Conservation (phyloP, 495 filamentous ascomycete genomes). For the Podospora pseudocomata region DNA sequence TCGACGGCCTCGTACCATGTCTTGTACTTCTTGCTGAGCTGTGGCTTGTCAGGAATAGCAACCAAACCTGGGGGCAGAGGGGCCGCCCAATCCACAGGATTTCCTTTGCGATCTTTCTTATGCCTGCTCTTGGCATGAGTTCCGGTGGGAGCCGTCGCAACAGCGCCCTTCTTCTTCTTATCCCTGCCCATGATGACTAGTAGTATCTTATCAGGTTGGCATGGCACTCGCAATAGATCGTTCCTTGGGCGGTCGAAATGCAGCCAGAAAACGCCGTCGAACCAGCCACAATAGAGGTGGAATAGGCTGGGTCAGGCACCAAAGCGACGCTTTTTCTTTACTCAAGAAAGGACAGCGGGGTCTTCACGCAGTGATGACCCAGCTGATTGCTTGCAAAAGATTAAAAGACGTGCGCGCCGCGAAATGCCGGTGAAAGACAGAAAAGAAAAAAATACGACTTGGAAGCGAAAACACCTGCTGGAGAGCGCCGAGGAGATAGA, state of each 20-base stretch:
- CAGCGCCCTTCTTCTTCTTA: constrained; percentile 24
- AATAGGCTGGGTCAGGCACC: not conserved
- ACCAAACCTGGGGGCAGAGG: constrained; percentile 32
- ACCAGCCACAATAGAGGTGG: constrained; percentile 1
- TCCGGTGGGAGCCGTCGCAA: constrained; percentile 17
- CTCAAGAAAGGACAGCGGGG: not conserved
- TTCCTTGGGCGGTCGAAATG: not conserved
- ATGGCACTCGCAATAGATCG: not conserved
- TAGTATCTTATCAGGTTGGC: not conserved
- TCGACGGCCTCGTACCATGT: constrained; percentile 54
- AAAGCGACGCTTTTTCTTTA: not conserved
- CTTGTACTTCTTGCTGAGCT: constrained; percentile 46
- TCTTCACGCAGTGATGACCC: not conserved
- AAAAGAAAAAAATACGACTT: not conserved
- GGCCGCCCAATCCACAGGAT: constrained; percentile 30
- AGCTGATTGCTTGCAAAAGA: not conserved
- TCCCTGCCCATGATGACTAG: constrained; percentile 31
- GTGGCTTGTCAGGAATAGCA: constrained; percentile 30
- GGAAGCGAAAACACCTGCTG: not conserved
- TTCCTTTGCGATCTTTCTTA: constrained; percentile 29
- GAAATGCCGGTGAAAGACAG: not conserved
- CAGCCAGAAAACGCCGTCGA: not conserved
- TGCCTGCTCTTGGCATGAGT: constrained; percentile 35
- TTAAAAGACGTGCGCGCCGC: not conserved
- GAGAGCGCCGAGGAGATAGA: not conserved